Conservation (phyloP, 2,329 filamentous ascomycete genomes). For the Acarospora socialis region DNA sequence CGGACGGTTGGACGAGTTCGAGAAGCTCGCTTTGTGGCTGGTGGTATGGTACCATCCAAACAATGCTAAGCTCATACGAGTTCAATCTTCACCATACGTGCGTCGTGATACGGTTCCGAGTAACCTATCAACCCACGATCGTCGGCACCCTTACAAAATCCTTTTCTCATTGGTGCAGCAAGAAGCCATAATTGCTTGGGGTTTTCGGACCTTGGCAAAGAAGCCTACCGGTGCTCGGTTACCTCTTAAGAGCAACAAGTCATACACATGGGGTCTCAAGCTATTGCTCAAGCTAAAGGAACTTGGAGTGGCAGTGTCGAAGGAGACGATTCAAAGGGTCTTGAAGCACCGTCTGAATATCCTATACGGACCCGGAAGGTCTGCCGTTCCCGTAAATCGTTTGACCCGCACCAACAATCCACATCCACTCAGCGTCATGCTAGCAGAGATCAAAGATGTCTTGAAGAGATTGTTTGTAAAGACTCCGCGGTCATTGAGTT, state of each 20-base stretch:
- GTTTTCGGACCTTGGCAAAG: conserved; percentile 22
- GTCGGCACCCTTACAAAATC: conserved; percentile 21
- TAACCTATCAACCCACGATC: conserved; percentile 6
- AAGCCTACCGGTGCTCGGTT: not conserved
- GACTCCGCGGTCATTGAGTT: too few species aligned
- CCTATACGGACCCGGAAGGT: conserved; percentile 20
- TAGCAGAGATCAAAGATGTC: too few species aligned
- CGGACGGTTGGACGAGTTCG: conserved; percentile 36
- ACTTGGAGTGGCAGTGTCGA: conserved; percentile 22
- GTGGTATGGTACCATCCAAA: conserved; percentile 24
- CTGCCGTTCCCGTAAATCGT: conserved; percentile 8
- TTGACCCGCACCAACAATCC: conserved; percentile 2
- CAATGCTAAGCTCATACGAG: not conserved
- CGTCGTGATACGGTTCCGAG: too few species aligned
- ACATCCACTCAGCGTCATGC: not conserved
- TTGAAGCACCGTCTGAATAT: conserved; percentile 25
- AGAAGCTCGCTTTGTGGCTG: conserved; percentile 39
- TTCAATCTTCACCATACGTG: not conserved
- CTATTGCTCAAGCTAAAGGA: conserved; percentile 26
- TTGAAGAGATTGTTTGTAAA: too few species aligned
- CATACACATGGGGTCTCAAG: conserved; percentile 26
- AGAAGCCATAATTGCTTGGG: conserved; percentile 35
- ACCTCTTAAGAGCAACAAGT: conserved; percentile 11
- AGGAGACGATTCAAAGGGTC: conserved; percentile 19
- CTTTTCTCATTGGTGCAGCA: conserved; percentile 33